These are phyloP conservation scores for Coemansia sp. DNA, from an alignment of 192 early-diverging fungal species.

Conservation along the genomic window DNA sequence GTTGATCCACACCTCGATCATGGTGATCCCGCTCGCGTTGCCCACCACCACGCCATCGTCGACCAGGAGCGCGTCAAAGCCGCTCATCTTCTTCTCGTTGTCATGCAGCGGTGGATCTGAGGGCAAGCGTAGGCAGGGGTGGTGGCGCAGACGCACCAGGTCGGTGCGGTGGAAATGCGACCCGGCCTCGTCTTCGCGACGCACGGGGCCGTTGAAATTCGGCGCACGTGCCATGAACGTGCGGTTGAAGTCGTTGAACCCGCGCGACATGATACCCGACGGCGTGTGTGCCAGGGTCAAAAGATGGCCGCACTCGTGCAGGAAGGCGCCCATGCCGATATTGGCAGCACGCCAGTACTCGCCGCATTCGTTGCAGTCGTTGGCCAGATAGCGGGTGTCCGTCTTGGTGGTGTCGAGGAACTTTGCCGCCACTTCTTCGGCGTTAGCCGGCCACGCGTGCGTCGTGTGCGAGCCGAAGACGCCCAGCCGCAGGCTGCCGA, in stretches of 20 bases:
- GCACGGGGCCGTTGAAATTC: conserved; percentile 45
- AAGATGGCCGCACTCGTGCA: conserved; percentile 71
- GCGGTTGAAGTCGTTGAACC: conserved; percentile 65
- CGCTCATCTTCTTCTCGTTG: conserved; percentile 15
- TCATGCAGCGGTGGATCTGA: conserved; percentile 33
- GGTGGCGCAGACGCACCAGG: conserved; percentile 57
- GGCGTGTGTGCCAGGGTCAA: conserved; percentile 60
- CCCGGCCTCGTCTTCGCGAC: conserved; percentile 56
- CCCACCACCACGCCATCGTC: conserved; percentile 40
- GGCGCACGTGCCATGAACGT: conserved; percentile 64
- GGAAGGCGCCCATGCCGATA: conserved; percentile 69
- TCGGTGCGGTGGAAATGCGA: conserved; percentile 67
- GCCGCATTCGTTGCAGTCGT: conserved; percentile 61
- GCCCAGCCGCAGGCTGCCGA: conserved; percentile 52
- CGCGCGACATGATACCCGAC: conserved; percentile 61
- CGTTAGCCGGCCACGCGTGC: conserved; percentile 60
- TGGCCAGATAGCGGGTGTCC: conserved; percentile 57
- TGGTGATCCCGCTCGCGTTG: conserved; percentile 54
- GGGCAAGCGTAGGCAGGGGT: conserved; percentile 60
- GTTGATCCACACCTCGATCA: conserved; percentile 59
- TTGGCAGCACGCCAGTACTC: conserved; percentile 63
- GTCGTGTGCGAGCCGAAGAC: conserved; percentile 68
- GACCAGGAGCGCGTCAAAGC: conserved; percentile 23
- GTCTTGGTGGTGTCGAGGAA: conserved; percentile 58
- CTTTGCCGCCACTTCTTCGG: conserved; percentile 59